Conservation (phyloP, 768 basidiomycete genomes). For the Collybia sp. region DNA sequence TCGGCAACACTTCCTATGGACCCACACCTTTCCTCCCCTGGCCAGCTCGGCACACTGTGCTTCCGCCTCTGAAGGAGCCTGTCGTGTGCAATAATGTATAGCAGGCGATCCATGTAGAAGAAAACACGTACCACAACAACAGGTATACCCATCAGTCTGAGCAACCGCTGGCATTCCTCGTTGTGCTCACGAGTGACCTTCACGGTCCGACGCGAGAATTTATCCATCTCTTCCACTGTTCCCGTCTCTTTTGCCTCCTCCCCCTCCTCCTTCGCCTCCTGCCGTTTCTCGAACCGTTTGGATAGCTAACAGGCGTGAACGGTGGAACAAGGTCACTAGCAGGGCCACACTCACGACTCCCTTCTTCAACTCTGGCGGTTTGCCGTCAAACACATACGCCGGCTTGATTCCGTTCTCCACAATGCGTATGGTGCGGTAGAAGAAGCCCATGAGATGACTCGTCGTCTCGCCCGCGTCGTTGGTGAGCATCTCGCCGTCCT, state of each 20-base stretch:
- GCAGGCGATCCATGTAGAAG: neutral
- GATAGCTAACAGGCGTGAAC: constrained; percentile 57
- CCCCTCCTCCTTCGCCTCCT: constrained; percentile 91
- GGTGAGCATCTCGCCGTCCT: constrained; percentile 93
- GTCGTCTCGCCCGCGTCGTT: constrained; percentile 99
- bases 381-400: constrained; percentile 97
- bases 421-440: constrained; percentile 95
- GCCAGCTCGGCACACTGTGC: constrained; percentile 98
- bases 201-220: constrained; percentile 85
- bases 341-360: constrained; percentile 73
- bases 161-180: constrained; percentile 84
- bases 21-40: constrained; percentile 80
- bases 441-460: constrained; percentile 98
- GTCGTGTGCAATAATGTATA: neutral
- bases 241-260: constrained; percentile 97
- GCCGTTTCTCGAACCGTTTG: constrained; percentile 88
- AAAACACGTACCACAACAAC: constrained; percentile 69
- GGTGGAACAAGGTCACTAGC: neutral
- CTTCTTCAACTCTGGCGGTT: constrained; percentile 95
- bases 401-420: constrained; percentile 99
- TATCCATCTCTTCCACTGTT: constrained; percentile 90
- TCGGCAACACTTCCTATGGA: neutral
- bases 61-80: constrained; percentile 99
- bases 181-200: constrained; percentile 96
- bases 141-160: constrained; percentile 95